Evolutionary conservation across 75 land plant genomes (phyloP).

Genomic region (Pinus taeda): DNA sequence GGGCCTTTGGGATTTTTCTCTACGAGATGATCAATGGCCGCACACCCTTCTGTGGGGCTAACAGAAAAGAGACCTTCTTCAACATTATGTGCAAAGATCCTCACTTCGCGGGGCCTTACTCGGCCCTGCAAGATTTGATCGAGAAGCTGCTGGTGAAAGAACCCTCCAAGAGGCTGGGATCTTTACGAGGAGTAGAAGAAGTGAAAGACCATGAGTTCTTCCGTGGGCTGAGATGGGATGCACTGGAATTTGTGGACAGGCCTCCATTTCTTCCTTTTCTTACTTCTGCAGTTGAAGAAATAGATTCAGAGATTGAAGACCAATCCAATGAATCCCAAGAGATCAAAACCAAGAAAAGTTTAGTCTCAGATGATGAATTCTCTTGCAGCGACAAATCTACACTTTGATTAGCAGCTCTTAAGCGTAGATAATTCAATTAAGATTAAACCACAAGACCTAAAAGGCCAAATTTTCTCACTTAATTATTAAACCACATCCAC

Average conservation of each 20-base stretch:
- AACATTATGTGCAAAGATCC: conserved; percentile 23
- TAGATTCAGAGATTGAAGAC: too few species aligned
- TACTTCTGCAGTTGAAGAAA: too few species aligned
- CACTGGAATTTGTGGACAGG: conserved; percentile 9
- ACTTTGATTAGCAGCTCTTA: too few species aligned
- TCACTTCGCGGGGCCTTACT: not conserved
- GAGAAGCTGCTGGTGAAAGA: conserved; percentile 24
- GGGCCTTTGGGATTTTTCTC: conserved; percentile 24
- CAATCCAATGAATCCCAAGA: too few species aligned
- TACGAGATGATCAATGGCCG: conserved; percentile 21
- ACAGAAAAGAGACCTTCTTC: conserved; percentile 22
- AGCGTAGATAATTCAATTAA: too few species aligned
- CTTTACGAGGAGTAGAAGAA: conserved; percentile 20
- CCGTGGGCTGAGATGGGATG: conserved; percentile 14
- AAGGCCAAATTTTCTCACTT: too few species aligned
- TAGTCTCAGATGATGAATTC: too few species aligned
- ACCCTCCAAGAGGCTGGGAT: conserved; percentile 15
- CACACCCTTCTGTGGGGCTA: conserved; percentile 22
- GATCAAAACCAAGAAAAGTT: too few species aligned
- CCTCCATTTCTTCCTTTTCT: conserved; percentile 13
- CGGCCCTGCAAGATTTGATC: conserved; percentile 9
- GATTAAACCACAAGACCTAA: too few species aligned
- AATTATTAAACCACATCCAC: too few species aligned
- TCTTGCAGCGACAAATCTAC: too few species aligned
- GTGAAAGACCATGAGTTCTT: conserved; percentile 25